A percentile compares a stretch with the other conserved stretches of the same genome.
Evolutionary conservation across 768 basidiomycete species (phyloP).

Genomic region (Termitomyces bulborhizus): DNA sequence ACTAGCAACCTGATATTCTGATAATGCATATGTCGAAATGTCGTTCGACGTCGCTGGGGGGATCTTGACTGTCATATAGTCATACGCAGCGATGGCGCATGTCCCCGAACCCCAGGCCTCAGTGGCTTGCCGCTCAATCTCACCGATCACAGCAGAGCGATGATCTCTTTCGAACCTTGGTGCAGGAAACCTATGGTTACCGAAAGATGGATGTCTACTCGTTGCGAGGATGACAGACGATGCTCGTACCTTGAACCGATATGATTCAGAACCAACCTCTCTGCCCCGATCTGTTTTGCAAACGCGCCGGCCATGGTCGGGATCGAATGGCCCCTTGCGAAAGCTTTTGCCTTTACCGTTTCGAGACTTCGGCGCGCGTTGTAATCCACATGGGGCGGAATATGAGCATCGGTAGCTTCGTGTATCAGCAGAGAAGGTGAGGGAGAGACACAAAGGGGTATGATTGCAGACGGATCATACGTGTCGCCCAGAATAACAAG

Average conservation of each 20-base stretch:
- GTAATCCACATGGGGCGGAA: constrained; percentile 50
- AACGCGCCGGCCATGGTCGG: constrained; percentile 75
- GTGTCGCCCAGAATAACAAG: constrained; percentile 79
- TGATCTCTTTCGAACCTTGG: constrained; percentile 32
- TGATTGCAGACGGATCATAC: constrained; percentile 51
- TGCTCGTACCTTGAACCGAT: constrained; percentile 56
- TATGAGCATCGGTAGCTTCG: constrained; percentile 74
- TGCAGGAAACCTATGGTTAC: constrained; percentile 42
- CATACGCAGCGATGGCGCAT: constrained; percentile 47
- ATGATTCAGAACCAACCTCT: constrained; percentile 69
- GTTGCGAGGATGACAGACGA: background rate
- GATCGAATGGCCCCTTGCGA: constrained; percentile 72
- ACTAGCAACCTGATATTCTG: background rate
- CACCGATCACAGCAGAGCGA: constrained; percentile 44
- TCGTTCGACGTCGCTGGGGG: constrained; percentile 13
- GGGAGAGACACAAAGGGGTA: constrained; percentile 46
- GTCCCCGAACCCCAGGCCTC: constrained; percentile 45
- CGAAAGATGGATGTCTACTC: constrained; percentile 1
- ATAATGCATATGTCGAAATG: background rate
- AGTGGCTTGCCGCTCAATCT: constrained; percentile 60
- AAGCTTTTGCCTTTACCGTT: constrained; percentile 41
- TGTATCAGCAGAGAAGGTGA: constrained; percentile 71
- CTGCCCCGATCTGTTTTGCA: constrained; percentile 54
- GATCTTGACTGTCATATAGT: constrained; percentile 45
- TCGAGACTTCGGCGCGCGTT: constrained; percentile 35